phyloP scores from a whole-genome alignment of 352 stramenopile genomes.

The Salisapilia sapeloensis region DNA sequence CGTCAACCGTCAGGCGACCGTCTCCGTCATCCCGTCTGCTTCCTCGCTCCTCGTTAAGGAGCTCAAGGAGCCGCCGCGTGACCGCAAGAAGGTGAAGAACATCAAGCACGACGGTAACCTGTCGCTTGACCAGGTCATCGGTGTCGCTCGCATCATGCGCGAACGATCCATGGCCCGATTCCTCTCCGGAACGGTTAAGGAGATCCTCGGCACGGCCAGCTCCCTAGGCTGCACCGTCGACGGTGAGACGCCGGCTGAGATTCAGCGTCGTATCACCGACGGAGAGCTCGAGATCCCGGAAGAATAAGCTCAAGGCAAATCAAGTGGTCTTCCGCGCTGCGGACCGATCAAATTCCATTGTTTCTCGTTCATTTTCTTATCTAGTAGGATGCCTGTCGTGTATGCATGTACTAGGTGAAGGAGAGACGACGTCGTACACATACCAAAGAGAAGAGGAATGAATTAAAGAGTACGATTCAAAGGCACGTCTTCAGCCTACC shows the following conservation, averaged over 20 bases:
- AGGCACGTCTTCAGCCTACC: slow-evolving; percentile 10
- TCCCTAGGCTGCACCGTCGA: slow-evolving; percentile 99
- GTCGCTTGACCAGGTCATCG: slow-evolving; percentile 97
- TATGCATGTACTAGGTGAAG: no score
- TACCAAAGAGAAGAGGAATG: no score
- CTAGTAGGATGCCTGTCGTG: no score
- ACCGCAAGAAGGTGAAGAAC: slow-evolving; percentile 99
- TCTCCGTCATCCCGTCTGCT: slow-evolving; percentile 94
- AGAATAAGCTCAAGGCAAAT: slow-evolving; percentile 61
- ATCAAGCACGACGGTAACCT: slow-evolving; percentile 99
- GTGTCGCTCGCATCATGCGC: slow-evolving; percentile 96
- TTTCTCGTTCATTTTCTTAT: no score
- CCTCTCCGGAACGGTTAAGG: slow-evolving; percentile 96
- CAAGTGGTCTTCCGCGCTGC: slow-evolving; percentile 1
- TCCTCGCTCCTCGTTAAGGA: slow-evolving; percentile 99
- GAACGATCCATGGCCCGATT: slow-evolving; percentile 94
- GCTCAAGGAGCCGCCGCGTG: slow-evolving; percentile 97
- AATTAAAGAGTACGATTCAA: not conserved
- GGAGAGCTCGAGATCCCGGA: slow-evolving; percentile 95
- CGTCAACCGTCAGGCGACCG: slow-evolving; percentile 95
- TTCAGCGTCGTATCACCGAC: slow-evolving; percentile 93
- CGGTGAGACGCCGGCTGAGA: slow-evolving; percentile 92
- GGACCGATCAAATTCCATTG: slow-evolving; percentile 6
- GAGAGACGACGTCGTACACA: no score
- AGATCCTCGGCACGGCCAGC: slow-evolving; percentile 97